A percentile compares a stretch with the other conserved stretches of the same genome.
Evolutionary conservation across 108 stramenopile species (phyloP).

Genomic region (Mayamaea pseudoterrestris): DNA sequence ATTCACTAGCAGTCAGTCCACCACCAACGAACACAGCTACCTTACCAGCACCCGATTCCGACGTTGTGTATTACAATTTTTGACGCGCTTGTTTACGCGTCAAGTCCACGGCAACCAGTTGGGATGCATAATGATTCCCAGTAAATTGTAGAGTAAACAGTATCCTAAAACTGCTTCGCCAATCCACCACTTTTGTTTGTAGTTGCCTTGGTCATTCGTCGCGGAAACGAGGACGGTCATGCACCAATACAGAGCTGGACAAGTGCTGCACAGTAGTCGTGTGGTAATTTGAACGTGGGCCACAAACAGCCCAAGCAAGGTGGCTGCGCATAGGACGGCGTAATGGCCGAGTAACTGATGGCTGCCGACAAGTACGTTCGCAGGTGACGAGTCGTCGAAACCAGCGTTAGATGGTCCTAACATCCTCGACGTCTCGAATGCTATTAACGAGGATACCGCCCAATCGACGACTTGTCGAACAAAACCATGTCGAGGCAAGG

Average conservation of each 20-base stretch:
- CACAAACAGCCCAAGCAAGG: conserved; percentile 40
- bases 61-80: too few species aligned
- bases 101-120: conserved; percentile 65
- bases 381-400: neutral
- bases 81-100: too few species aligned
- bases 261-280: conserved; percentile 67
- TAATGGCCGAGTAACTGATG: conserved; percentile 42
- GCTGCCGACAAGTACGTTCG: neutral
- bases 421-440: neutral
- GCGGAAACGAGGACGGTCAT: conserved; percentile 9
- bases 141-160: conserved; percentile 40
- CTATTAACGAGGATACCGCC: neutral
- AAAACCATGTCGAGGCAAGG: too few species aligned
- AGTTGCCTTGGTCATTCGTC: conserved; percentile 1
- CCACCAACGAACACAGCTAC: too few species aligned
- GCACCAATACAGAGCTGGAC: conserved; percentile 72
- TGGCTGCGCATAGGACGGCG: conserved; percentile 50
- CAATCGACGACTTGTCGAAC: neutral
- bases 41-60: too few species aligned
- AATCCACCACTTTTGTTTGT: neutral
- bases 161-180: conserved; percentile 19
- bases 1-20: too few species aligned
- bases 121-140: conserved; percentile 61
- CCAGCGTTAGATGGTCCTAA: neutral
- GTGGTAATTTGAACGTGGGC: conserved; percentile 84